Base-by-base conservation (phyloP, 176 grass and related monocot genomes). In the Eragrostis nindensis region DNA sequence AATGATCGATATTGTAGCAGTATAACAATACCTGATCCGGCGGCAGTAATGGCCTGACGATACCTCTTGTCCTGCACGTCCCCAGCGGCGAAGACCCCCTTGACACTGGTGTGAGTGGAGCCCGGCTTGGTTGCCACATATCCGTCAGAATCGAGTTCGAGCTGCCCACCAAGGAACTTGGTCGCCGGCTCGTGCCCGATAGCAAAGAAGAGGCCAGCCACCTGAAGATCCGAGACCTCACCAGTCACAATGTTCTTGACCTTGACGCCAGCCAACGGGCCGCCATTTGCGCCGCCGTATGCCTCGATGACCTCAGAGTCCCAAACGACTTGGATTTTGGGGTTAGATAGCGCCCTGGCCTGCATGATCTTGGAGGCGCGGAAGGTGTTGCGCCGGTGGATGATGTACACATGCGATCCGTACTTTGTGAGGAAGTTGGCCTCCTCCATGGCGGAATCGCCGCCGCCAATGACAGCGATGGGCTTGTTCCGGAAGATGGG, bases 381-480 rank as follows among this genome's bases (percentile, higher is more conserved):
- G 90, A 99, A 99, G 60, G 93, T 65, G 71, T 96, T 88, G n/a
- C 93, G 71, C 29, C 97, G 90, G 84, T 96, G 97, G 61, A 99
- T 79, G 87, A 99, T 96, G 80, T 99, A 95, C 19, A 93, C 97
- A 40, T 79, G 90, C 7, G 97, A 99, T 8, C 90, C 97, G 62
- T 95, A 99, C 86, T 99, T 96, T 49, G 97, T 96, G 47, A 99
- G 87, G 85, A 96, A 99, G 76, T 99, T 99, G 62, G 97, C 76
- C 89, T 99, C 97, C 86, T 99, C 97, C 97, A 99, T 93, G 79
- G 97, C 93, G 11, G 93, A 99, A 76, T 99, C 97, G 22, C 97
- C 91, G 25, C 93, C 93, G 19, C 97, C 97, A 68, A 96, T 79
- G 46, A 99, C 93, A 2, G 91, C 89, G 62, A 99, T 95, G 72